A percentile compares a stretch with the other conserved stretches of the same genome.
These are phyloP conservation scores for Rhizophagus clarus DNA, from an alignment of 192 early-diverging fungal species.

Conservation along the genomic window DNA sequence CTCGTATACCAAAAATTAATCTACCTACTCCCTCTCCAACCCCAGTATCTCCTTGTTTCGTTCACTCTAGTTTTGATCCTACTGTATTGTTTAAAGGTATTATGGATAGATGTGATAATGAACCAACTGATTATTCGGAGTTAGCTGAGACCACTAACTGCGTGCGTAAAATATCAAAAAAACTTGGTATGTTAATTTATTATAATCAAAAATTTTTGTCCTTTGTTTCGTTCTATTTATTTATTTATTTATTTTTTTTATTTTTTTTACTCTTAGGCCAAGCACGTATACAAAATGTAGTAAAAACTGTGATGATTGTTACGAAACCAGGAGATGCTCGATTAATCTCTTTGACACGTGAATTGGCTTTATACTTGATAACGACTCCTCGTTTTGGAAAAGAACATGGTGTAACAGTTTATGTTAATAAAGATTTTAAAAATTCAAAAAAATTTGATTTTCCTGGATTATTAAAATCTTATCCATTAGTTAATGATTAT, in stretches of 20 bases:
- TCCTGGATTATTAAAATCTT: slow-evolving; percentile 45
- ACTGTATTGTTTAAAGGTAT: background rate
- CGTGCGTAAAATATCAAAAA: slow-evolving; percentile 71
- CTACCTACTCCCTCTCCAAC: slow-evolving; percentile 22
- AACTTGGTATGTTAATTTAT: too few species aligned
- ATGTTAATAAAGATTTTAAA: slow-evolving; percentile 68
- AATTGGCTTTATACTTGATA: slow-evolving; percentile 71
- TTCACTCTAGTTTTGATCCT: slow-evolving; percentile 26
- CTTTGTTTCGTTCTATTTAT: too few species aligned
- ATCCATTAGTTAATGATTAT: slow-evolving; percentile 46
- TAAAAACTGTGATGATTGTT: slow-evolving; percentile 70
- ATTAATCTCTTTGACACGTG: slow-evolving; percentile 66
- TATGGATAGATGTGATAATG: background rate
- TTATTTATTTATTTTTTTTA: too few species aligned
- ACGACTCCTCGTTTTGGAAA: slow-evolving; percentile 44
- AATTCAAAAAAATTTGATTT: slow-evolving; percentile 59
- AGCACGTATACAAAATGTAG: slow-evolving; percentile 46
- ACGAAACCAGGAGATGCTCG: slow-evolving; percentile 73
- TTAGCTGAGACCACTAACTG: slow-evolving; percentile 69
- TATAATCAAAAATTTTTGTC: too few species aligned
- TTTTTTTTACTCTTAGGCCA: slow-evolving; percentile 33
- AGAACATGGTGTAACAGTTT: slow-evolving; percentile 52
- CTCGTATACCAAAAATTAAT: background rate
- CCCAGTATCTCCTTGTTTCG: slow-evolving; percentile 24
- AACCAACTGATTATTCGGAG: slow-evolving; percentile 18